Conservation (phyloP, 1,284 basidiomycete species). For the Wallemia hederae region DNA sequence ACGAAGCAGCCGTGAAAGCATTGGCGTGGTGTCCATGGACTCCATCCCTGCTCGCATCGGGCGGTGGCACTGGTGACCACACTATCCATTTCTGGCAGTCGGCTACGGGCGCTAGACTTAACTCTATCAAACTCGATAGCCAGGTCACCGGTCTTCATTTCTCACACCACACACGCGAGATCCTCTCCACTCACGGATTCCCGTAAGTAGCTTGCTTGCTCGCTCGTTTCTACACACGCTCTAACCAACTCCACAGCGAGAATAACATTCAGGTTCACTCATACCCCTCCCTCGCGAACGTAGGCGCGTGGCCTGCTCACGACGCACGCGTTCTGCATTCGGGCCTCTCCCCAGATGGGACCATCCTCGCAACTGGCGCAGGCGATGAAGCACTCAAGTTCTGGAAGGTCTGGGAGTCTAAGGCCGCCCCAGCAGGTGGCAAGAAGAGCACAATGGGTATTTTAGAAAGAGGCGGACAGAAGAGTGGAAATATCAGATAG, state of each 20-base stretch:
- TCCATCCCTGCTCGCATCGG: slow-evolving; percentile 62
- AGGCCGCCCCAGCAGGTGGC: slow-evolving; percentile 6
- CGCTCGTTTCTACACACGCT: slow-evolving; percentile 9
- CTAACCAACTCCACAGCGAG: slow-evolving; percentile 17
- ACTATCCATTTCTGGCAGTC: slow-evolving; percentile 59
- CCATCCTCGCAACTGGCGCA: slow-evolving; percentile 62
- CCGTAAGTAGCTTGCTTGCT: slow-evolving; percentile 22
- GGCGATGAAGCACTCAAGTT: slow-evolving; percentile 87
- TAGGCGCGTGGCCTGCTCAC: slow-evolving; percentile 61
- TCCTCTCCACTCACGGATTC: slow-evolving; percentile 77
- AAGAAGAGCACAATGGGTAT: slow-evolving; percentile 6
- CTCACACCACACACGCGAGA: slow-evolving; percentile 64
- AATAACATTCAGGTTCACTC: slow-evolving; percentile 36
- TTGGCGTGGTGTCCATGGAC: slow-evolving; percentile 97
- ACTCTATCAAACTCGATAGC: slow-evolving; percentile 49
- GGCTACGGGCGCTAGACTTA: slow-evolving; percentile 48
- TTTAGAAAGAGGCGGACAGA: neutral
- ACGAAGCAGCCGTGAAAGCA: slow-evolving; percentile 86
- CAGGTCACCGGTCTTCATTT: slow-evolving; percentile 83
- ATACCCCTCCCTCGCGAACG: slow-evolving; percentile 37
- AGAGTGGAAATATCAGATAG: neutral
- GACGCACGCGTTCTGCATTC: slow-evolving; percentile 64
- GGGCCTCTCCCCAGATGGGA: slow-evolving; percentile 56
- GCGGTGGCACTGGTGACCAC: slow-evolving; percentile 81
- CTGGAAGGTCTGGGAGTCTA: slow-evolving; percentile 25